These are phyloP conservation scores for Afroboletus lepidellus DNA, from an alignment of 1,284 basidiomycete genomes.

Conservation along the genomic window DNA sequence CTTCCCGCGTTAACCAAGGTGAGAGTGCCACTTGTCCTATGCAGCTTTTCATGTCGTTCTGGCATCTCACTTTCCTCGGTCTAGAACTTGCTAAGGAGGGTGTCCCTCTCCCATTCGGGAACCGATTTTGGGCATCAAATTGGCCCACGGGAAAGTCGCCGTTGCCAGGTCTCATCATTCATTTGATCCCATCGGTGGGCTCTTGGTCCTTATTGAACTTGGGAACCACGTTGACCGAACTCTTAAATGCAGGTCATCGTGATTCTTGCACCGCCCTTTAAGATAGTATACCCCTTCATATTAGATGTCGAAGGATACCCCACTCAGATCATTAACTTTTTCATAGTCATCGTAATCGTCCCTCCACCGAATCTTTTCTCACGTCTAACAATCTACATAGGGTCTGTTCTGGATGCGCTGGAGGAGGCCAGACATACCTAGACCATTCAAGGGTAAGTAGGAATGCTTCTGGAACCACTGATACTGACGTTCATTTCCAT, in stretches of 20 bases:
- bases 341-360: constrained; percentile 46
- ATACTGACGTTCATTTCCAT: neutral
- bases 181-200: constrained; percentile 35
- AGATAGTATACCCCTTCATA: constrained; percentile 51
- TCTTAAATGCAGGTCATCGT: constrained; percentile 42
- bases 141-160: constrained; percentile 40
- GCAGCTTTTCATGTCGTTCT: neutral
- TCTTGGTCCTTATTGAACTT: neutral
- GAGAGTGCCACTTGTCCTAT: neutral
- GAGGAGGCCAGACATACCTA: constrained; percentile 42
- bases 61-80: no score
- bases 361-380: neutral
- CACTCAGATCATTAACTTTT: constrained; percentile 53
- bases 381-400: constrained; percentile 25
- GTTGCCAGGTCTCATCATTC: constrained; percentile 39
- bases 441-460: constrained; percentile 55
- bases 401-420: constrained; percentile 60
- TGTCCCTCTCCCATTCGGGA: constrained; percentile 39
- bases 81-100: constrained; percentile 44
- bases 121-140: constrained; percentile 41
- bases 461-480: fast-evolving
- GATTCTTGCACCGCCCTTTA: constrained; percentile 47
- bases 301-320: constrained; percentile 61
- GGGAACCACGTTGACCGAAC: neutral
- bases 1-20: constrained; percentile 49